Base-by-base conservation (phyloP, 495 filamentous ascomycete species). In the Penicillium waksmanii region DNA sequence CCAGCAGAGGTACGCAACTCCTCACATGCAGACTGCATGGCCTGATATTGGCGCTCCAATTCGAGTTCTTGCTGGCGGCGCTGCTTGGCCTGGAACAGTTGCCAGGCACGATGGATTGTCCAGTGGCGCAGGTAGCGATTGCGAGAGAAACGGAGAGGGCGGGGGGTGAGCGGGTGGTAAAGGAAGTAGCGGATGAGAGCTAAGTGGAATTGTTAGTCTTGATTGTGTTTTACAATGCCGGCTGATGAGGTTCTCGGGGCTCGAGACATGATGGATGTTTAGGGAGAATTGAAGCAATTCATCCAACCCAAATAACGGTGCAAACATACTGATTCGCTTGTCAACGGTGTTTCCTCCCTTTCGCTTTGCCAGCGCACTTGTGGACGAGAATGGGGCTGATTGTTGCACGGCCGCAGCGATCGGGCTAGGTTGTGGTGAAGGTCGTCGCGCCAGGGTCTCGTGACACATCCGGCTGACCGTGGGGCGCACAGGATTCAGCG, bases 61-160 rank as follows among this genome's bases (percentile, higher is more conserved):
- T 86, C 86, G 34, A 77, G 73, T 67, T 88, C 82, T 48, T 85
- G 80, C 46, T 71, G 72, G 36, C 79, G 78, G 50, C 86, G 85
- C 72, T 85, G 80, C 65, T 87, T 78, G 54, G 84, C 79, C 64
- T 85, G 84, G 76, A 85, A 86, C 44, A 96, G 73, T 58, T 89
- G 79, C 89, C 92, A 97, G 19, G 93, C 95, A 64, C 95, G 92
- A 78, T 98, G 93, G 80, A 99, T 98, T 53, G 95, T 97, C 95
- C 96, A 99, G 80, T 99, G 95, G 23, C 95, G 90, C 63, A 98
- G 88, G 77, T 85, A 84, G 55, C 95, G 89, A 78, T 89, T 89
- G 62, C 93, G 91, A 25, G 85, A 90, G 82, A 96, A 89, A 60
- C 90, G 85, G 62, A 97, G 84, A 3, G 93, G 92, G 3, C 90